Base-by-base conservation (phyloP, 495 filamentous ascomycete genomes). In the Penicillium ochrochloron region DNA sequence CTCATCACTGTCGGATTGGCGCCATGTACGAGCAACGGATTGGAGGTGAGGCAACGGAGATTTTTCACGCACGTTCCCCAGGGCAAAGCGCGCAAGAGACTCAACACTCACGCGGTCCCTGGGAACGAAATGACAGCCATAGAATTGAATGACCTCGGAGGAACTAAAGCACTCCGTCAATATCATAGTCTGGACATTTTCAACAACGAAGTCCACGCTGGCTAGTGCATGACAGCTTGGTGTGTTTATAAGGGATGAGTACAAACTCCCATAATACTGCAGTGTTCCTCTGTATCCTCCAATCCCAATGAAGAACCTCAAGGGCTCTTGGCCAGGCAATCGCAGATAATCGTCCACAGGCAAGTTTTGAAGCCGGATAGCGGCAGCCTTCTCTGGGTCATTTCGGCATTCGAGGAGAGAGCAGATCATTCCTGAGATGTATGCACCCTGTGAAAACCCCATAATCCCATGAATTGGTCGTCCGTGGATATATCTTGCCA, bases 401-500 rank as follows among this genome's bases (percentile, higher is more conserved):
- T 42, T 42, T 1, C 19, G 2, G 44, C 61, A 53, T 11, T 63
- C 54, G 17, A 63, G 53, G n/a, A 63, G n/a, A 14, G 61, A 63
- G 21, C 29, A 39, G n/a, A 63, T 14, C 61, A 63, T 63, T 5
- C 54, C 61, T 33, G 52, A 27, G 2, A 63, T 17, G 5, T 9
- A 33, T 7, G 54, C 55, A n/a, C 61, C 61, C 23, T 63, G 61
- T 5, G 61, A 63, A 23, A 58, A 63, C 10, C 54, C 53, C 5
- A 58, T 29, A 3, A 63, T 42, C 4, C 14, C 61, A 34, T 63
- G 61, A 21, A 63, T 58, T 1, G 61, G 61, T 42, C 46, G n/a
- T 29, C 61, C 61, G 15, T 63, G 33, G 33, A 63, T 63, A 17
- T 33, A 63, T 37, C 31, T 19, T 25, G 61, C 61, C 15, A 63